Evolutionary conservation across 106 monocot species (phyloP), one percentile per base, ranked within the genome.

Genomic region (Apostasia shenzhenica): DNA sequence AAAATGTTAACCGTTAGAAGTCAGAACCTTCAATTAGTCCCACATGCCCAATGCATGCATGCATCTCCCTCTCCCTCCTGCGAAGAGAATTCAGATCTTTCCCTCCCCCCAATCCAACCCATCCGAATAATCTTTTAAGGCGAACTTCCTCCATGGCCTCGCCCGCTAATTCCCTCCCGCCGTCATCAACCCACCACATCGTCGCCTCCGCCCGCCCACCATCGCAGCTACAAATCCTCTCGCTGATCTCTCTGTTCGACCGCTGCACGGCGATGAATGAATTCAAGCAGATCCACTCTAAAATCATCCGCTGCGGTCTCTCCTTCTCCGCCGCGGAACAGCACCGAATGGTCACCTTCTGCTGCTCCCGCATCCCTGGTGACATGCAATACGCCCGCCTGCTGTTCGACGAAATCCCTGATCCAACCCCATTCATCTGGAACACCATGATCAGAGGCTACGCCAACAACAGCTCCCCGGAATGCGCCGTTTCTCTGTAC

Each of bases 231-330:
- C 59, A 43, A 53, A 55, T 59, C 43, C 76, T 48, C 71, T 55
- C 59, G 8, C 6, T 66, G 1, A 58, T 51, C 62, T 70, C 84
- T 59, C 70, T 79, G 8, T 67, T 88, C 37, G 67, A 70, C 9
- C 57, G 8, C 49, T 88, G 88, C 78, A 69, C 10, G 41, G 51
- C 88, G 6, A 84, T 84, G 78, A 69, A 57, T 13, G 66, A 84
- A 14, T 73, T 88, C 70, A 80, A 81, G 57, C 88, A 88, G 45
- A 70, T 84, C 66, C 88, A 88, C 63, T 84, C 81, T 59, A 77
- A 70, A 13, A 39, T 81, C 55, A 66, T 88, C 84, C 78, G 78
- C 39, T 58, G 72, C 6, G 81, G 83, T 13, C 53, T 71, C 42
- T 26, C 54, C 13, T 13, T 42, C 54, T 77, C 59, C 47, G 69